phyloP scores from a whole-genome alignment of 495 filamentous ascomycete species.

The Annulohypoxylon maeteangense region DNA sequence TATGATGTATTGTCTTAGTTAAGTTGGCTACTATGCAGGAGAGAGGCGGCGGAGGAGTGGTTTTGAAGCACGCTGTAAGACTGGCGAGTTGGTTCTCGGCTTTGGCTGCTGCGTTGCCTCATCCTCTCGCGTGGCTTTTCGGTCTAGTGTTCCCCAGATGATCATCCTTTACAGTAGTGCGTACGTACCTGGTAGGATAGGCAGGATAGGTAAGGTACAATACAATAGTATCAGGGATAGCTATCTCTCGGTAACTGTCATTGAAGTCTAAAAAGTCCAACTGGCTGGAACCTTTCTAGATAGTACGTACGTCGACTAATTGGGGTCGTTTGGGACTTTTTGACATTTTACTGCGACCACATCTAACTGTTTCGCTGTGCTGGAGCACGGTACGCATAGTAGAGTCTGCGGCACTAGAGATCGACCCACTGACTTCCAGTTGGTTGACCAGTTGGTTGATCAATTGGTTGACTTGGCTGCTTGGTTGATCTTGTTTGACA shows the following conservation, averaged over 20 bases:
- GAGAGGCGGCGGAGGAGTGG: slow-evolving; percentile 21
- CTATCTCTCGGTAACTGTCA: slow-evolving; percentile 15
- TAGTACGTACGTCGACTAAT: slow-evolving; percentile 9
- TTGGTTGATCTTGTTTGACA: slow-evolving; percentile 3
- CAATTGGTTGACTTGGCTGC: neutral
- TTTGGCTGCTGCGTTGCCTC: slow-evolving; percentile 17
- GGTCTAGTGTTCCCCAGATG: slow-evolving; percentile 33
- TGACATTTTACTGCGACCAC: slow-evolving; percentile 9
- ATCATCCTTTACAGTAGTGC: neutral
- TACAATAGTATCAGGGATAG: slow-evolving; percentile 6
- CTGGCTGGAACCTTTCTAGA: neutral
- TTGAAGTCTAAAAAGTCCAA: slow-evolving; percentile 10
- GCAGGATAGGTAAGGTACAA: too few species aligned
- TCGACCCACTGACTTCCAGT: slow-evolving; percentile 7
- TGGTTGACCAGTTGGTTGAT: neutral
- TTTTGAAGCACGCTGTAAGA: slow-evolving; percentile 16
- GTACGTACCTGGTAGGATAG: too few species aligned
- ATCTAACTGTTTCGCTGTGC: neutral
- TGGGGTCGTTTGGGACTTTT: slow-evolving; percentile 28
- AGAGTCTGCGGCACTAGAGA: neutral
- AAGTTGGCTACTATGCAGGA: slow-evolving; percentile 24
- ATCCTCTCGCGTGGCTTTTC: slow-evolving; percentile 39
- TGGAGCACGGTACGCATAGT: neutral
- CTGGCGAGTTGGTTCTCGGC: slow-evolving; percentile 23
- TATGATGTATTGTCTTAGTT: slow-evolving; percentile 3